phyloP scores from a whole-genome alignment of 768 basidiomycete species.

The Cubamyces sp. region DNA sequence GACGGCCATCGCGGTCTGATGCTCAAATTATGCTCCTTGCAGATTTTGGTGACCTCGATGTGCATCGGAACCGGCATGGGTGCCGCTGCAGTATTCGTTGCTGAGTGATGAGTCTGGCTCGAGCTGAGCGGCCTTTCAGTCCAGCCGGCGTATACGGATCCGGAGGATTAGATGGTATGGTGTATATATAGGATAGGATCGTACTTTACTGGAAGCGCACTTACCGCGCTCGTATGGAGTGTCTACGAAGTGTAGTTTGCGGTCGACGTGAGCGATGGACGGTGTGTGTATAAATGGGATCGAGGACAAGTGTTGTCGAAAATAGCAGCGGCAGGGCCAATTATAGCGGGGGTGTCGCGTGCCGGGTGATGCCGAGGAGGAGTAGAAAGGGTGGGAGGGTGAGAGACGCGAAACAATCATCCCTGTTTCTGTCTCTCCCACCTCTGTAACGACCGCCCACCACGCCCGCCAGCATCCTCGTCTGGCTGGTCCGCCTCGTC shows the following conservation, averaged over 20 bases:
- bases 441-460: conserved; percentile 24
- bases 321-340: conserved; percentile 15
- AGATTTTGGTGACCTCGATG: conserved; percentile 86
- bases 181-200: neutral
- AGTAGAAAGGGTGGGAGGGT: conserved; percentile 10
- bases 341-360: conserved; percentile 7
- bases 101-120: conserved; percentile 23
- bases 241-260: too few species aligned
- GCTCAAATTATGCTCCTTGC: conserved; percentile 30
- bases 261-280: neutral
- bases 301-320: neutral
- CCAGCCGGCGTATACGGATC: too few species aligned
- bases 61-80: conserved; percentile 93
- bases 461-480: conserved; percentile 10
- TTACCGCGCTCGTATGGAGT: neutral
- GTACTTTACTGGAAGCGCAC: neutral
- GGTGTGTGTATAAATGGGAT: neutral
- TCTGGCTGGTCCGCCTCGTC: conserved; percentile 12
- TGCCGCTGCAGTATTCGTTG: conserved; percentile 47
- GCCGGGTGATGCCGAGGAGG: conserved; percentile 15
- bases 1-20: conserved; percentile 2
- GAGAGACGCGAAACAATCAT: conserved; percentile 6
- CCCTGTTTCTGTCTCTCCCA: conserved; percentile 7
- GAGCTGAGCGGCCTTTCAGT: too few species aligned
- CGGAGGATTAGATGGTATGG: neutral